Evolutionary conservation across 2,329 filamentous ascomycete genomes (phyloP).

Genomic region (Penicillium expansum): DNA sequence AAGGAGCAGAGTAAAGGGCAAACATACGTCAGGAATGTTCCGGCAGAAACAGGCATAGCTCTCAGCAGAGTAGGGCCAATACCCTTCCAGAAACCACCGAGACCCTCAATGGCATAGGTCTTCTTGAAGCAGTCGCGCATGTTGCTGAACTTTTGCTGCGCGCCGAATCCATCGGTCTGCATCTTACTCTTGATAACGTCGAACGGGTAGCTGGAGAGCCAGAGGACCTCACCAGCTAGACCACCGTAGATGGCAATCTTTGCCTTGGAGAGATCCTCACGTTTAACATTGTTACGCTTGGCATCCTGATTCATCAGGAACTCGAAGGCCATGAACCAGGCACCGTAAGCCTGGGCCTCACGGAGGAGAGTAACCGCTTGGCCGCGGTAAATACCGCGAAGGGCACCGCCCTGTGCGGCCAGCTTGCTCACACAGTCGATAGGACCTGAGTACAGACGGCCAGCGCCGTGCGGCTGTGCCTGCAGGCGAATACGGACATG

Average conservation of each 20-base stretch:
- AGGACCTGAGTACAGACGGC: conserved; percentile 75
- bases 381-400: conserved; percentile 79
- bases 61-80: conserved; percentile 85
- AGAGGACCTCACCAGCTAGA: conserved; percentile 87
- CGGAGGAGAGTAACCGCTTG: conserved; percentile 79
- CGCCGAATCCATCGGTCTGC: conserved; percentile 92
- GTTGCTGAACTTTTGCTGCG: conserved; percentile 65
- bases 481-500: conserved; percentile 95
- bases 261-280: conserved; percentile 73
- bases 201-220: conserved; percentile 90
- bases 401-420: conserved; percentile 63
- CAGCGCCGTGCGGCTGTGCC: conserved; percentile 86
- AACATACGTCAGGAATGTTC: conserved; percentile 81
- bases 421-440: conserved; percentile 89
- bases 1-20: not conserved
- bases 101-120: conserved; percentile 73
- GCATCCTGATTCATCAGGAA: conserved; percentile 93
- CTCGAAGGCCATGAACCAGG: conserved; percentile 95
- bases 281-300: conserved; percentile 68
- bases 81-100: conserved; percentile 90
- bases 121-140: conserved; percentile 90
- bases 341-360: conserved; percentile 90
- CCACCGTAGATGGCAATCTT: conserved; percentile 94
- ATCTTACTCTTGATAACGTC: conserved; percentile 99
- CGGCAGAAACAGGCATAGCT: conserved; percentile 95